Base-by-base conservation (phyloP, 2,329 filamentous ascomycete species). In the Rachicladosporium sp. region DNA sequence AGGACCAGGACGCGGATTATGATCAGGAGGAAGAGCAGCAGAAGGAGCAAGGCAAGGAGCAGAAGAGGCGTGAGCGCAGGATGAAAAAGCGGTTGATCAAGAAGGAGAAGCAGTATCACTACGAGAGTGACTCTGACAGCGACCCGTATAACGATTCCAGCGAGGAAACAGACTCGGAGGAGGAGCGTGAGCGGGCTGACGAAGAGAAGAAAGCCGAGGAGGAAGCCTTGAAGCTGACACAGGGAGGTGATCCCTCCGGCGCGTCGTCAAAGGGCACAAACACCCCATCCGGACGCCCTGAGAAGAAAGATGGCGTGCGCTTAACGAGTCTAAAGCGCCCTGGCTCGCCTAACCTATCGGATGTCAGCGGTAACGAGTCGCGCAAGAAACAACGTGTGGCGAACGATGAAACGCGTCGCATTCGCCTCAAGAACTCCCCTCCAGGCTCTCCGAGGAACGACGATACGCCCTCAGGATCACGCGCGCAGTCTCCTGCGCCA, bases 281-380 rank as follows among this genome's bases (percentile, higher is more conserved):
- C 50, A 81, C 78, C 2, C 78, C 78, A 2, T 77, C 71, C 23
- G 73, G 74, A 30, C 69, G 71, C 29, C 62, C 64, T 34, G 69
- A 68, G 49, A 58, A 65, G 37, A 74, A 74, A 48, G 65, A 69
- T 46, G 58, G 55, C 4, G 70, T 76, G 50, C 53, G 68, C 10
- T 54, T 57, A 2, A 55, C 73, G 29, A 60, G 67, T 3, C 73
- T 89, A 38, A 95, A 95, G 65, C 79, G 89, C 23, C 74, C 84
- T 27, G 86, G 87, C 12, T 94, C 87, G 10, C 86, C 88, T 3
- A 82, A 88, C 47, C 71, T 83, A 27, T 95, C 87, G 2, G 89
- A 96, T 58, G 86, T 86, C 7, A 93, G 86, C 57, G 89, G 86
- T 38, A 93, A 88, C 50, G 89, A 96, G 58, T 89, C 84, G 1